These are phyloP conservation scores for Odontarrhena argentea DNA, from an alignment of 345 rosid species.

Conservation along the genomic window DNA sequence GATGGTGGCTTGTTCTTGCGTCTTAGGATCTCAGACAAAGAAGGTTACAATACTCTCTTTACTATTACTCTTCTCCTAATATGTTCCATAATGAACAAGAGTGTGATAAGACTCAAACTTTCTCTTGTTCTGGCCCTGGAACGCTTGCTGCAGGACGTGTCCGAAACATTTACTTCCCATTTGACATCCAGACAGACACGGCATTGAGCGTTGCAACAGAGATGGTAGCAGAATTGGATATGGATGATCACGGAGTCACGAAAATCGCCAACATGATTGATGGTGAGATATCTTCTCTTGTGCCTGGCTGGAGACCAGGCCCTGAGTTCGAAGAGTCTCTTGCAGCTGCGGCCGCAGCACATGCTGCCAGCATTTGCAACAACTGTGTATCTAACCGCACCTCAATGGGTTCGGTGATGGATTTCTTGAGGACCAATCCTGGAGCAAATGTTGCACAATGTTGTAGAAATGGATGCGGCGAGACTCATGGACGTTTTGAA, in stretches of 20 bases:
- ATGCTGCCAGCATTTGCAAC: conserved; percentile 56
- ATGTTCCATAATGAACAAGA: background rate
- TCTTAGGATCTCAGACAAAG: conserved; percentile 84
- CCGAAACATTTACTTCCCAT: conserved; percentile 87
- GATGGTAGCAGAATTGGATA: conserved; percentile 93
- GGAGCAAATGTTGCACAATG: conserved; percentile 59
- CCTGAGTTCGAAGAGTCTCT: conserved; percentile 73
- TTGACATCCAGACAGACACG: conserved; percentile 77
- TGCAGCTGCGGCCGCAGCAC: conserved; percentile 50
- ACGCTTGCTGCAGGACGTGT: conserved; percentile 58
- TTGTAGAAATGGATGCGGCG: conserved; percentile 74
- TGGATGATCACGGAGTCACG: conserved; percentile 84
- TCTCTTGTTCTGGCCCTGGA: background rate
- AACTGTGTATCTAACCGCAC: conserved; percentile 83
- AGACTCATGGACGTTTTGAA: conserved; percentile 91
- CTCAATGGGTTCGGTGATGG: conserved; percentile 84
- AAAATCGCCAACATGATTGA: conserved; percentile 93
- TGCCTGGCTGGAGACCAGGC: conserved; percentile 83
- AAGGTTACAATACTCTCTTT: conserved; percentile 54
- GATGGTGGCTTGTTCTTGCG: conserved; percentile 76
- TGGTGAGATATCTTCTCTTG: conserved; percentile 76
- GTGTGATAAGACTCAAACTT: background rate
- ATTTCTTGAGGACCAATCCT: conserved; percentile 60
- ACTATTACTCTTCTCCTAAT: background rate
- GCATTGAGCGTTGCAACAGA: conserved; percentile 92